Evolutionary conservation across 805 yeast species (phyloP).

Genomic region (Monosporozyma aquatica): DNA sequence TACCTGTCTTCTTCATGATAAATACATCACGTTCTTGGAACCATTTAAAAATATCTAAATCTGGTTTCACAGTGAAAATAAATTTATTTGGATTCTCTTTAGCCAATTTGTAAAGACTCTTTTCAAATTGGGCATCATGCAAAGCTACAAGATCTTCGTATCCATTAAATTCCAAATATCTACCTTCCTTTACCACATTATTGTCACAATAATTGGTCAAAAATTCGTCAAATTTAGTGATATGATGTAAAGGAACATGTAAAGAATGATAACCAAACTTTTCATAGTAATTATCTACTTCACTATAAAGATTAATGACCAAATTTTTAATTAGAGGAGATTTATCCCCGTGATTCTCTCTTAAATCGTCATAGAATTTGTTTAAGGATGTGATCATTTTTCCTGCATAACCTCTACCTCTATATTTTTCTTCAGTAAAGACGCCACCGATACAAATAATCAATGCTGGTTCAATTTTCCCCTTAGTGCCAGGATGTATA

Average conservation of each 20-base stretch:
- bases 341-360: conserved; percentile 11
- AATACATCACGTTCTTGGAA: conserved; percentile 33
- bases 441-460: conserved; percentile 51
- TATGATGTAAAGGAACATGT: conserved; percentile 32
- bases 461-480: conserved; percentile 24
- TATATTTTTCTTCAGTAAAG: conserved; percentile 38
- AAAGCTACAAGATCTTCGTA: conserved; percentile 26
- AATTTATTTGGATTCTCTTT: conserved; percentile 15
- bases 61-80: conserved; percentile 32
- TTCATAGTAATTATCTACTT: conserved; percentile 58
- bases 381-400: conserved; percentile 36
- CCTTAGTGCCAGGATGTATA: conserved; percentile 18
- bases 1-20: conserved; percentile 21
- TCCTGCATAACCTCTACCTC: conserved; percentile 50
- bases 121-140: conserved; percentile 19
- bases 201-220: conserved; percentile 11
- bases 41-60: conserved; percentile 35
- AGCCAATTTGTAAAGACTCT: conserved; percentile 16
- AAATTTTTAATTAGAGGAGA: conserved; percentile 26
- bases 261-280: conserved; percentile 48
- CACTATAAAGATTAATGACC: conserved; percentile 54
- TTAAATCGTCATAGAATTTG: conserved; percentile 27
- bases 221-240: conserved; percentile 21
- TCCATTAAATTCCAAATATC: conserved; percentile 25
- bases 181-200: conserved; percentile 9